These are phyloP conservation scores for Asterochloris sp. DNA, from an alignment of 139 green algal genomes.

Conservation along the genomic window DNA sequence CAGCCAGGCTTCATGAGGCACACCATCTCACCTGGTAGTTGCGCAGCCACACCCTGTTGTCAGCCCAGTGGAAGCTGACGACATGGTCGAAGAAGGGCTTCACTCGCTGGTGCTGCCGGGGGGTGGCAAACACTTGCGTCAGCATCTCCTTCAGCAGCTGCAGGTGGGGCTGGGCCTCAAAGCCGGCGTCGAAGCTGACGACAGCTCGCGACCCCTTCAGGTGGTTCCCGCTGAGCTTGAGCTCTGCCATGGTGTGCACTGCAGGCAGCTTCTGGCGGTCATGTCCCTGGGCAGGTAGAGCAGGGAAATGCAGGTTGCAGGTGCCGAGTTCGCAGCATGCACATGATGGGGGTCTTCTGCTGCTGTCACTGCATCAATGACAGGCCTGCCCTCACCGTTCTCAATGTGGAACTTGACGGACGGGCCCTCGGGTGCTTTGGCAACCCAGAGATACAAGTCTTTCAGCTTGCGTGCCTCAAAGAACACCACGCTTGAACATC, in stretches of 20 bases:
- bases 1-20: background rate
- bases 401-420: constrained; percentile 93
- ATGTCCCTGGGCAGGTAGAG: background rate
- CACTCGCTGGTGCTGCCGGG: constrained; percentile 78
- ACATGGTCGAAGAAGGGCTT: constrained; percentile 99
- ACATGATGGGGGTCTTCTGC: background rate
- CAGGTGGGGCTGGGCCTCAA: constrained; percentile 89
- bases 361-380: background rate
- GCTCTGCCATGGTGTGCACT: constrained; percentile 98
- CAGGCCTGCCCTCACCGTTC: constrained; percentile 45
- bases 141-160: constrained; percentile 92
- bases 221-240: constrained; percentile 97
- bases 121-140: constrained; percentile 85
- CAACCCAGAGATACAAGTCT: constrained; percentile 97
- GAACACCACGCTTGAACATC: constrained; percentile 86
- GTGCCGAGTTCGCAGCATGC: background rate
- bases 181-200: constrained; percentile 73
- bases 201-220: constrained; percentile 87
- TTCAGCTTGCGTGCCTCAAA: constrained; percentile 95
- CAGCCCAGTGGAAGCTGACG: constrained; percentile 79
- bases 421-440: constrained; percentile 88
- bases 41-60: constrained; percentile 90
- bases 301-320: background rate
- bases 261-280: constrained; percentile 6
- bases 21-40: constrained; percentile 91